Evolutionary conservation across 164 flowering plant genomes (phyloP).

Genomic region (Houttuynia cordata): DNA sequence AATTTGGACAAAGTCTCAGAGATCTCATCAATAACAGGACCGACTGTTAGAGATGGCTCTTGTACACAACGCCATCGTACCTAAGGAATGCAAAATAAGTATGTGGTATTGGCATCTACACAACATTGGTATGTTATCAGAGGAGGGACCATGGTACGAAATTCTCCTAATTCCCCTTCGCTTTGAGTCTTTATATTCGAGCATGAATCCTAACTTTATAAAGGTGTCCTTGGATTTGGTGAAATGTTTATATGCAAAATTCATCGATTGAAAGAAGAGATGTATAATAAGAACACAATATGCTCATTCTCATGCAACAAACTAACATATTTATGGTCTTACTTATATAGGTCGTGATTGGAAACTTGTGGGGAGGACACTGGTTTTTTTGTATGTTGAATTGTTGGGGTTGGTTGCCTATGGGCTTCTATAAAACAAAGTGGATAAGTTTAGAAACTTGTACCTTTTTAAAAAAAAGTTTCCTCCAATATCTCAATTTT

Average conservation of each 20-base stretch:
- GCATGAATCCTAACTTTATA: constrained; percentile 98
- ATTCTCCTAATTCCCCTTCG: constrained; percentile 86
- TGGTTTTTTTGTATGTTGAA: no score
- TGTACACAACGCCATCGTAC: constrained; percentile 89
- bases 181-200: constrained; percentile 98
- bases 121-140: constrained; percentile 93
- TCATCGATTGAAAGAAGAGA: constrained; percentile 94
- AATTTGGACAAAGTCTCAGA: no score
- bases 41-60: no score
- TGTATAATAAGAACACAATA: constrained; percentile 77
- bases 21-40: no score
- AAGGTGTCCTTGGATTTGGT: constrained; percentile 97
- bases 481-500: no score
- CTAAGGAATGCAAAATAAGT: constrained; percentile 95
- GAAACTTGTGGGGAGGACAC: no score
- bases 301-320: constrained; percentile 76
- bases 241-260: constrained; percentile 93
- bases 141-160: constrained; percentile 96
- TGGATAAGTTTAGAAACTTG: no score
- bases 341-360: no score
- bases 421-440: no score
- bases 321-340: constrained; percentile 53
- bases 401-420: no score
- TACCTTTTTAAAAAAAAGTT: no score
- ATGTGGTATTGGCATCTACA: constrained; percentile 95